Evolutionary conservation across 2,329 filamentous ascomycete species (phyloP).

Genomic region (Colletotrichum australisinense): DNA sequence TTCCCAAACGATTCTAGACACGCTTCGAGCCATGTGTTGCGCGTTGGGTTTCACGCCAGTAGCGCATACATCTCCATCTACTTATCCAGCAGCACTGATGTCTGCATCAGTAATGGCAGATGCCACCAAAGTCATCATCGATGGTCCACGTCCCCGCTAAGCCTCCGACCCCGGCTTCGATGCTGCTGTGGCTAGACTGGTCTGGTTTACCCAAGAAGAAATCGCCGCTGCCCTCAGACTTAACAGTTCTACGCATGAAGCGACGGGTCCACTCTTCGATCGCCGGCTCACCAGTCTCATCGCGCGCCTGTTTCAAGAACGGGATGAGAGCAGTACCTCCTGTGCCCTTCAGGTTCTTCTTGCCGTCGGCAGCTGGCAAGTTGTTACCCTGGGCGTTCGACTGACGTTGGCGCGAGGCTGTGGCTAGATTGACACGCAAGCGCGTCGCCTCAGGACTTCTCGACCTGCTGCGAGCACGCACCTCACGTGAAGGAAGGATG

Average conservation of each 20-base stretch:
- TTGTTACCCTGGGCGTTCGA: constrained; percentile 24
- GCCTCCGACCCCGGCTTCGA: constrained; percentile 67
- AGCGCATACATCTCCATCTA: background rate
- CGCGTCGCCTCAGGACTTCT: constrained; percentile 65
- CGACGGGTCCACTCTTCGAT: constrained; percentile 73
- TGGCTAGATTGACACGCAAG: constrained; percentile 70
- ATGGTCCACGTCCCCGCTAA: constrained; percentile 90
- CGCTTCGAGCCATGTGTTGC: background rate
- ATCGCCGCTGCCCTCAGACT: constrained; percentile 62
- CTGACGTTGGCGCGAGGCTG: constrained; percentile 60
- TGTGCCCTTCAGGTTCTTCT: constrained; percentile 82
- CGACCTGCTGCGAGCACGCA: constrained; percentile 72
- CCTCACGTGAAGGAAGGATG: constrained; percentile 85
- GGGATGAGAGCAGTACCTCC: constrained; percentile 94
- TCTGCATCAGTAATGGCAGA: constrained; percentile 62
- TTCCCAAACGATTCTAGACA: background rate
- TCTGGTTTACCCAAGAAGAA: constrained; percentile 69
- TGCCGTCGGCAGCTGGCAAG: constrained; percentile 45
- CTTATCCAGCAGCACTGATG: background rate
- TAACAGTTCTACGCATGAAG: constrained; percentile 66
- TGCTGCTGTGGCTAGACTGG: constrained; percentile 46
- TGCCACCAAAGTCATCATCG: constrained; percentile 79
- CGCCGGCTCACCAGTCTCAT: constrained; percentile 94
- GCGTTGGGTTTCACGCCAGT: constrained; percentile 21
- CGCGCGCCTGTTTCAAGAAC: constrained; percentile 94